Evolutionary conservation across 2,329 filamentous ascomycete species (phyloP), one percentile per base, ranked within the genome.

Genomic region (Paecilomyces formosus): DNA sequence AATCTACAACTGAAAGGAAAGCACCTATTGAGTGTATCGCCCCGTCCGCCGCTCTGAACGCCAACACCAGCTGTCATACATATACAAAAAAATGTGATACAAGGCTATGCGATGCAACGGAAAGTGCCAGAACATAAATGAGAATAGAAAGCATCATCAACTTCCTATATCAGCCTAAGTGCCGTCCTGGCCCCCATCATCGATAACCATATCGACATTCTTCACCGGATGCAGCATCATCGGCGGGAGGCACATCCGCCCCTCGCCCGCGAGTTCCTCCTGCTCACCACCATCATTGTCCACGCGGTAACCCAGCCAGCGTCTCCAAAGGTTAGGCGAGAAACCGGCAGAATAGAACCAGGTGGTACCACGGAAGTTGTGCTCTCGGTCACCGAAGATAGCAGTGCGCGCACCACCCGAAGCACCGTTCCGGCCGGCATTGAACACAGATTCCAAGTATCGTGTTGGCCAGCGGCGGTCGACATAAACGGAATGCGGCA

Each of bases 341-440:
- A 96, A 96, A 1, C 86, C 85, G 0, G 89, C 88, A 64, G 92
- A 90, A 74, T 96, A 97, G 74, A 94, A 97, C 92, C 92, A 97
- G 21, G 87, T 91, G 68, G 91, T 85, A 0, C 92, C 92, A 57
- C 82, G 81, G 70, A 97, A 88, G 73, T 97, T 96, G 74, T 94
- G 90, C 76, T 97, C 92, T 18, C 90, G 82, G 65, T 94, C 89
- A 39, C 89, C 90, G 69, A 90, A 93, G 18, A 93, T 82, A 12
- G 86, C 87, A 2, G 86, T 88, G 22, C 86, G 79, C 3, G 87
- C 79, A 28, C 88, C 90, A n/a, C 90, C 89, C 0, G 85, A 85
- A 0, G 88, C 85, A 13, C 88, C 89, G 69, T 90, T 89, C 33
- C 82, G 82, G 21, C 89, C 90, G 22, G 83, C 88, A 72, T 97